Evolutionary conservation across 176 grass and related monocot species (phyloP).

Genomic region (Saccharum spontaneum): DNA sequence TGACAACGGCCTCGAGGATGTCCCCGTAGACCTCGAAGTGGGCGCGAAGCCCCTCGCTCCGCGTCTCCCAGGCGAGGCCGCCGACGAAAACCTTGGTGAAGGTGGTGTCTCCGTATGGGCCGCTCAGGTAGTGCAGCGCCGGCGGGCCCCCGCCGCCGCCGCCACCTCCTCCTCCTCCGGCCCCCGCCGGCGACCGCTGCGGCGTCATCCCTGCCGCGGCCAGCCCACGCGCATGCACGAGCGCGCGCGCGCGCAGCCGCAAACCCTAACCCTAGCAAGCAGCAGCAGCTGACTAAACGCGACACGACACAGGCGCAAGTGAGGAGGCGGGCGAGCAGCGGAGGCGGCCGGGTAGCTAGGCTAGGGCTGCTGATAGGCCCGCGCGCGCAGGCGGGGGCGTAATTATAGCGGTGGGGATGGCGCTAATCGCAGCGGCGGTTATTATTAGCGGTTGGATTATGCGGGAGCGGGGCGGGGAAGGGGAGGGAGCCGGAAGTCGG

Average conservation of each 20-base stretch:
- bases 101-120: slow-evolving; percentile 68
- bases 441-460: slow-evolving; percentile 42
- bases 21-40: slow-evolving; percentile 61
- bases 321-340: not conserved
- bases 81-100: slow-evolving; percentile 76
- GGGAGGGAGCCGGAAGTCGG: not conserved
- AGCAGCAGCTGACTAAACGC: not conserved
- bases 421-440: slow-evolving; percentile 16
- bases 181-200: slow-evolving; percentile 42
- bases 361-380: slow-evolving; percentile 25
- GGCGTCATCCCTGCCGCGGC: slow-evolving; percentile 41
- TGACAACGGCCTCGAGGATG: slow-evolving; percentile 76
- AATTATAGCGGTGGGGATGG: slow-evolving; percentile 47
- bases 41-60: slow-evolving; percentile 58
- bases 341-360: not conserved
- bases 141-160: slow-evolving; percentile 21
- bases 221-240: slow-evolving; percentile 40
- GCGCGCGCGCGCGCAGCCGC: not conserved
- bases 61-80: slow-evolving; percentile 67
- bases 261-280: slow-evolving; percentile 58
- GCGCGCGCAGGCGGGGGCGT: slow-evolving; percentile 12
- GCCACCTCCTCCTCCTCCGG: not conserved
- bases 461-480: slow-evolving; percentile 8
- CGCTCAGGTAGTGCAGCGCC: slow-evolving; percentile 66
- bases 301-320: not conserved